Conservation (phyloP, 495 filamentous ascomycete genomes). For the Ascobolus immersus region DNA sequence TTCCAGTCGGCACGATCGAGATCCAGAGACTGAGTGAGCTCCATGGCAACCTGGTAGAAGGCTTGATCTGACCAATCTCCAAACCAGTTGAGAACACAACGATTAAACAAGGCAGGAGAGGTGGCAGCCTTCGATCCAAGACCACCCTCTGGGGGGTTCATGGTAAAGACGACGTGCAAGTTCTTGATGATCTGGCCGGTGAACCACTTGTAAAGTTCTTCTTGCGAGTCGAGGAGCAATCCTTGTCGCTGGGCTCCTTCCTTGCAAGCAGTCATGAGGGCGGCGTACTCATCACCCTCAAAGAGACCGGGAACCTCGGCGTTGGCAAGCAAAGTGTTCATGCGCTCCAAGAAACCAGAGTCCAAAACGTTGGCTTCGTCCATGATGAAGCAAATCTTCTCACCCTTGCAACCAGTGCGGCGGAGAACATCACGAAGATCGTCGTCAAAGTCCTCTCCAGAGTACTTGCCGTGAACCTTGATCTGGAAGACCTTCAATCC, state of each 20-base stretch:
- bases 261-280: conserved; percentile 94
- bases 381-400: conserved; percentile 99
- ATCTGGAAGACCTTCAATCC: conserved; percentile 97
- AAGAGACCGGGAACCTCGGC: conserved; percentile 95
- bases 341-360: conserved; percentile 91
- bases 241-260: conserved; percentile 95
- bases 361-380: conserved; percentile 96
- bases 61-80: conserved; percentile 99
- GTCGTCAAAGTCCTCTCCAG: conserved; percentile 94
- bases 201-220: conserved; percentile 99
- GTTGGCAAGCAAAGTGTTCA: conserved; percentile 96
- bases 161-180: conserved; percentile 94
- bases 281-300: conserved; percentile 85
- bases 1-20: conserved; percentile 61
- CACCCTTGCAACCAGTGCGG: conserved; percentile 83
- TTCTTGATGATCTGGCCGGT: conserved; percentile 98
- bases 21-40: conserved; percentile 86
- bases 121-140: conserved; percentile 89
- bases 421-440: conserved; percentile 83
- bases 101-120: conserved; percentile 91
- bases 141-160: conserved; percentile 97
- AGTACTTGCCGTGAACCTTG: conserved; percentile 97
- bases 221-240: conserved; percentile 77
- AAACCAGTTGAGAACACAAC: conserved; percentile 98
- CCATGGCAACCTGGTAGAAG: conserved; percentile 87